Evolutionary conservation across 306 rosid species (phyloP), one percentile per base, ranked within the genome.

Genomic region (Trichosanthes truncata): DNA sequence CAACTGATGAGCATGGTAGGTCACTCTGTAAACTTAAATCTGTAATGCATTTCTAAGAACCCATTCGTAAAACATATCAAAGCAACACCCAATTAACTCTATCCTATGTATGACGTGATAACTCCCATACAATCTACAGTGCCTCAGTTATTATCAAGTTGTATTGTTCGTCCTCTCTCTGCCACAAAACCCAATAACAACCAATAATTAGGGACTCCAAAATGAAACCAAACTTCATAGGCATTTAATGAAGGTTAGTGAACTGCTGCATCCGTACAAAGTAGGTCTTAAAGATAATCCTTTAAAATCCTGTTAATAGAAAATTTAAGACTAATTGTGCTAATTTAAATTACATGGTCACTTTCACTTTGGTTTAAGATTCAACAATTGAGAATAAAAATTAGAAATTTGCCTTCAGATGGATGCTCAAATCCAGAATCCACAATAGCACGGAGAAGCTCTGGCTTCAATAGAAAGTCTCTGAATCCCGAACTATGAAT

Each of bases 401-500:
- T 80, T 6, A 31, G 81, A 40, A 84, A 69, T 33, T 83, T 90
- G 89, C 99, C 99, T 96, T 96, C 99, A 38, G 99, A 96, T 41
- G 99, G 99, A 84, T 96, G 99, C 91, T 96, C 99, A 89, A 96
- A 96, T 66, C 99, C 99, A 0, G 99, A 96, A 86, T 96, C 99
- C 65, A 95, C 99, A 73, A 95, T 95, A 80, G 99, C 96, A 5
- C 99, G 97, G 13, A 95, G 98, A 80, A 95, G 99, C 87, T 95
- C 99, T 79, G 99, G 98, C 90, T 95, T 95, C 80, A 95, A 87
- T 72, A 96, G 98, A 82, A 96, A 96, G 89, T 96, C 99, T 90
- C 99, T 89, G 83, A 96, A 96, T 80, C 99, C 99, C 51, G 99
- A 96, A 85, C 99, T 96, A 85, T 96, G 99, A 74, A 96, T 96